Base-by-base conservation (phyloP, 306 rosid species). In the Purshia tridentata region DNA sequence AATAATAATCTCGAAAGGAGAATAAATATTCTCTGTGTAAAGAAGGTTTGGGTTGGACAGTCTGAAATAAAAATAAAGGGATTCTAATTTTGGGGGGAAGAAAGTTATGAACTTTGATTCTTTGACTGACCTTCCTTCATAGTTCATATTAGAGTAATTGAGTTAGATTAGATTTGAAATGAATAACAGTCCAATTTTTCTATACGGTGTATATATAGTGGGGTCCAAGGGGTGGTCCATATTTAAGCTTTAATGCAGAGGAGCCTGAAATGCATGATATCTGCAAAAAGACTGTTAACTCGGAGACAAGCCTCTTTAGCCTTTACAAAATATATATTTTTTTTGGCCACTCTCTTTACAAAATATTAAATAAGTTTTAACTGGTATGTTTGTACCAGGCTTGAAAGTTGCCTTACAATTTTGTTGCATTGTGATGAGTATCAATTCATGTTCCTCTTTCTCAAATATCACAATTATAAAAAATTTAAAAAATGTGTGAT, bases 41-140 rank as follows among this genome's bases (percentile, higher is more conserved):
- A 72, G 73, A 75, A 69, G 82, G 72, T 55, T 76, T 56, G 80
- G 65, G 66, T 9, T 68, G 48, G 72, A 47, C 10, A 67, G 46
- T n/a, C 15, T 70, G 82, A 76, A 42, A 4, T 60, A 53, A 60
- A 76, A 74, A 80, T 61, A 62, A 67, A 78, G 71, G 81, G 88
- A 83, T 85, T 85, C 82, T 80, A 74, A 41, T 41, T 70, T 80
- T 65, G 70, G 16, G 80, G 40, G 63, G n/a, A 20, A 70, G 70
- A 84, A 72, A 59, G 50, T 67, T 18, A 8, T 49, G 52, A 67
- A 66, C 78, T 84, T 87, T 85, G 92, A 86, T 86, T 67, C 78
- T 84, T 87, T 85, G 92, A 86, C 87, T 67, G 72, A 71, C 2
- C 35, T 29, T 1, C 35, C 35, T 29, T 29, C 35, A 29, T 29